These are phyloP conservation scores for Vitis hybrid DNA, from an alignment of 177 flowering plant species.

Conservation along the genomic window DNA sequence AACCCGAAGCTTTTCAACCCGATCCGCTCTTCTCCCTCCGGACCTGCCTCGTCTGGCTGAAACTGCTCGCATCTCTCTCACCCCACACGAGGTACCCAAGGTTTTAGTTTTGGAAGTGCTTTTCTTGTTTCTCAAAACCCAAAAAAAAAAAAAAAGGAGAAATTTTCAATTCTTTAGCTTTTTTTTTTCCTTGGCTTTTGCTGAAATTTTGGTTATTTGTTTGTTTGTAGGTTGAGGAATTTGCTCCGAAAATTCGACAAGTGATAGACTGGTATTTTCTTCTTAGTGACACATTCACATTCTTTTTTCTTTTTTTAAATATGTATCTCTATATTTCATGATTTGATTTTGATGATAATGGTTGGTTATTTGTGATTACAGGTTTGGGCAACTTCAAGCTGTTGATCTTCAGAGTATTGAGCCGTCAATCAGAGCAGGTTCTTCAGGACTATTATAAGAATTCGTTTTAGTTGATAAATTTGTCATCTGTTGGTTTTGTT, in stretches of 20 bases:
- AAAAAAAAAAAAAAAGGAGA: not conserved
- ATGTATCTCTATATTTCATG: too few species aligned
- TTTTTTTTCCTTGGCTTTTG: not conserved
- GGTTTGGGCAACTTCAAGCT: conserved; percentile 98
- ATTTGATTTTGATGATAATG: not conserved
- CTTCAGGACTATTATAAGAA: not conserved
- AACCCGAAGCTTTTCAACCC: not conserved
- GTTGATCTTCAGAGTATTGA: conserved; percentile 81
- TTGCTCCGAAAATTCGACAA: conserved; percentile 74
- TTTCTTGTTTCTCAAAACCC: not conserved
- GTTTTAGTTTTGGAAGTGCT: not conserved
- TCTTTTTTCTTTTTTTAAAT: too few species aligned
- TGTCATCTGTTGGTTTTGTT: too few species aligned
- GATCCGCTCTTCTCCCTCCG: conserved; percentile 45
- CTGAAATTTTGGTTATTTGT: not conserved
- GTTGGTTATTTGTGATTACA: conserved; percentile 24
- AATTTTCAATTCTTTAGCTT: not conserved
- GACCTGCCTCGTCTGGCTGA: conserved; percentile 67
- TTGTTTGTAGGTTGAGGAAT: conserved; percentile 63
- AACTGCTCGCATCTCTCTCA: conserved; percentile 79
- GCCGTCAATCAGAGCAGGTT: conserved; percentile 92
- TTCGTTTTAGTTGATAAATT: not conserved
- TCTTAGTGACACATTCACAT: not conserved
- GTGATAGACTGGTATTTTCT: conserved; percentile 73
- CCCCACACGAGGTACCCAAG: conserved; percentile 48